Conservation (phyloP, 192 early-diverging fungal species). For the Allomyces macrogynus region DNA sequence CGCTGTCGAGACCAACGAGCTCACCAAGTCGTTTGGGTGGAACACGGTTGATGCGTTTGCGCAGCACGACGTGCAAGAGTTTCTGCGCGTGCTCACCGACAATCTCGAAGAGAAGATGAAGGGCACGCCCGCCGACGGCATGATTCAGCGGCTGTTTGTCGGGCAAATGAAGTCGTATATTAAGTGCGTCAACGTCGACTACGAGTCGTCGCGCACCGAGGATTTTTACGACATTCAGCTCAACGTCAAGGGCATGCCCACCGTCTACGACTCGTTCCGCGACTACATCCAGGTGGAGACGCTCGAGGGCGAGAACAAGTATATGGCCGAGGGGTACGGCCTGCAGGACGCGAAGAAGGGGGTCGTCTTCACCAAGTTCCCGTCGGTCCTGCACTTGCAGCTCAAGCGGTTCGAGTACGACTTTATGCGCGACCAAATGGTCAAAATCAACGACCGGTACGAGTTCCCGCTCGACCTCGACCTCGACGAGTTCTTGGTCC, state of each 20-base stretch:
- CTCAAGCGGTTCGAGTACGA: slow-evolving; percentile 98
- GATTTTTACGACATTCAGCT: slow-evolving; percentile 95
- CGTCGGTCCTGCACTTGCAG: slow-evolving; percentile 87
- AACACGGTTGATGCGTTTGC: slow-evolving; percentile 80
- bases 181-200: slow-evolving; percentile 84
- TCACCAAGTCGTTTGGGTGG: slow-evolving; percentile 98
- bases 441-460: slow-evolving; percentile 95
- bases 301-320: slow-evolving; percentile 92
- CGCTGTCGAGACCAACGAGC: slow-evolving; percentile 76
- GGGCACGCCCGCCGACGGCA: slow-evolving; percentile 80
- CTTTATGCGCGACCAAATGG: slow-evolving; percentile 63
- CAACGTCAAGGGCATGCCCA: slow-evolving; percentile 89
- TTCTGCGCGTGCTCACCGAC: slow-evolving; percentile 91
- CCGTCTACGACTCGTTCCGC: slow-evolving; percentile 68
- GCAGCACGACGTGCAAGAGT: slow-evolving; percentile 99
- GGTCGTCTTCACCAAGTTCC: slow-evolving; percentile 79
- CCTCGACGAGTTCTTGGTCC: slow-evolving; percentile 56
- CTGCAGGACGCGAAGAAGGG: slow-evolving; percentile 93
- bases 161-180: slow-evolving; percentile 97
- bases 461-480: slow-evolving; percentile 81
- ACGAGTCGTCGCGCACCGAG: slow-evolving; percentile 81
- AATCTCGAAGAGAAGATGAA: slow-evolving; percentile 96
- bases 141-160: slow-evolving; percentile 76
- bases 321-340: slow-evolving; percentile 80
- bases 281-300: slow-evolving; percentile 80